Evolutionary conservation across 2,329 filamentous ascomycete genomes (phyloP).

Genomic region (Claviceps sp.): DNA sequence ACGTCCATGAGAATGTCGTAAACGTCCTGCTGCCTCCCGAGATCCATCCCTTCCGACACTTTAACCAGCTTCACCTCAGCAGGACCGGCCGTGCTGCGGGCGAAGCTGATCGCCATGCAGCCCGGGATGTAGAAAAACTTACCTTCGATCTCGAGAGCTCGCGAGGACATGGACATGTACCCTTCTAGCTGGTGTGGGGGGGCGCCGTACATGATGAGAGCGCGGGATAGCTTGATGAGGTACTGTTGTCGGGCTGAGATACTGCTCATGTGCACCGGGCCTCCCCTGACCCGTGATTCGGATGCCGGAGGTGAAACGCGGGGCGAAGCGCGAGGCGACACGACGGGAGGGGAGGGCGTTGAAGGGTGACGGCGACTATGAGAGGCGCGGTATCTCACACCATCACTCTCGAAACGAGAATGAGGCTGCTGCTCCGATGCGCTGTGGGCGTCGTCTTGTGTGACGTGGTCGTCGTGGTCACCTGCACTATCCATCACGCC

Average conservation of each 20-base stretch:
- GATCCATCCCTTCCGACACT: constrained; percentile 53
- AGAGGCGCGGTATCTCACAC: constrained; percentile 13
- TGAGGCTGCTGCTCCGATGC: neutral
- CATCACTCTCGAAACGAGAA: constrained; percentile 1
- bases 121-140: constrained; percentile 85
- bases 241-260: constrained; percentile 73
- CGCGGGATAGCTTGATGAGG: constrained; percentile 69
- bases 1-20: constrained; percentile 73
- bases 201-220: constrained; percentile 80
- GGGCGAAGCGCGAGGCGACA: constrained; percentile 25
- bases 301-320: constrained; percentile 17
- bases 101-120: constrained; percentile 91
- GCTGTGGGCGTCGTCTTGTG: constrained; percentile 7
- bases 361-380: constrained; percentile 12
- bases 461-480: constrained; percentile 8
- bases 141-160: constrained; percentile 77
- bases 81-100: constrained; percentile 43
- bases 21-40: constrained; percentile 60
- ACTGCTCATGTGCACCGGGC: constrained; percentile 45
- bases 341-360: constrained; percentile 21
- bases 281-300: constrained; percentile 22
- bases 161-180: constrained; percentile 70
- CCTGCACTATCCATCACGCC: constrained; percentile 18
- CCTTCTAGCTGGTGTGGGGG: constrained; percentile 86
- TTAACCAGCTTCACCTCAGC: constrained; percentile 69